These are phyloP conservation scores for Coleophoma crateriformis DNA, from an alignment of 2,329 filamentous ascomycete genomes.

Conservation along the genomic window DNA sequence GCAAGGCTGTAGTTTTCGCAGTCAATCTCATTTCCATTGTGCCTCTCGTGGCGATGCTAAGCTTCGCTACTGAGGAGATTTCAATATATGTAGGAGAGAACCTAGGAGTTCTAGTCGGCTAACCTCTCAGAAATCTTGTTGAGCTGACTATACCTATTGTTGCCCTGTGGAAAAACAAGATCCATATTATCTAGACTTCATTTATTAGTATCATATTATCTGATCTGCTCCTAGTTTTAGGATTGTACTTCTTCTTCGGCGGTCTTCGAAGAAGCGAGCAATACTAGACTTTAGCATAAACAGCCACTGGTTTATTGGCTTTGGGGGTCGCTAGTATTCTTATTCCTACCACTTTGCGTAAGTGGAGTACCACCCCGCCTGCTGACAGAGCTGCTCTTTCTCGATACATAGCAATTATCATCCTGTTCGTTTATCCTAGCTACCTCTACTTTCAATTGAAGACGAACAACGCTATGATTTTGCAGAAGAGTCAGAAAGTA, in stretches of 20 bases:
- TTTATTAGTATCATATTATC: slow-evolving; percentile 89
- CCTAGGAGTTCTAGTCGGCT: slow-evolving; percentile 82
- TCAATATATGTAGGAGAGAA: slow-evolving; percentile 78
- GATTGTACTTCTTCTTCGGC: slow-evolving; percentile 85
- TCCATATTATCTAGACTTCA: slow-evolving; percentile 87
- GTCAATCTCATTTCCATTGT: slow-evolving; percentile 94
- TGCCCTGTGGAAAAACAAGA: slow-evolving; percentile 60
- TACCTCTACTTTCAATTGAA: slow-evolving; percentile 91
- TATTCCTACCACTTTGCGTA: slow-evolving; percentile 81
- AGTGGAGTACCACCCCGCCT: slow-evolving; percentile 37
- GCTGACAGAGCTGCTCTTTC: slow-evolving; percentile 52
- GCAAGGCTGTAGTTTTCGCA: slow-evolving; percentile 65
- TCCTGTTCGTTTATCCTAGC: slow-evolving; percentile 75
- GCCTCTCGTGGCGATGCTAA: slow-evolving; percentile 79
- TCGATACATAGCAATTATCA: slow-evolving; percentile 70
- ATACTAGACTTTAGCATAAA: slow-evolving; percentile 85
- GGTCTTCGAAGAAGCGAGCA: slow-evolving; percentile 69
- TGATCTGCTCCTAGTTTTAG: slow-evolving; percentile 82
- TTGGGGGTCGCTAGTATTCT: slow-evolving; percentile 73
- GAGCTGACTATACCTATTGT: slow-evolving; percentile 87
- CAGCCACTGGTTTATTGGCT: slow-evolving; percentile 66
- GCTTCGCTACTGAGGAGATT: slow-evolving; percentile 87
- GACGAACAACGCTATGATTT: slow-evolving; percentile 77
- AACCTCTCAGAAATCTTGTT: slow-evolving; percentile 86
- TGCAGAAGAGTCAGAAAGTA: slow-evolving; percentile 72